These are phyloP conservation scores for Alternaria rosae DNA, from an alignment of 2,329 filamentous ascomycete genomes.

Conservation along the genomic window DNA sequence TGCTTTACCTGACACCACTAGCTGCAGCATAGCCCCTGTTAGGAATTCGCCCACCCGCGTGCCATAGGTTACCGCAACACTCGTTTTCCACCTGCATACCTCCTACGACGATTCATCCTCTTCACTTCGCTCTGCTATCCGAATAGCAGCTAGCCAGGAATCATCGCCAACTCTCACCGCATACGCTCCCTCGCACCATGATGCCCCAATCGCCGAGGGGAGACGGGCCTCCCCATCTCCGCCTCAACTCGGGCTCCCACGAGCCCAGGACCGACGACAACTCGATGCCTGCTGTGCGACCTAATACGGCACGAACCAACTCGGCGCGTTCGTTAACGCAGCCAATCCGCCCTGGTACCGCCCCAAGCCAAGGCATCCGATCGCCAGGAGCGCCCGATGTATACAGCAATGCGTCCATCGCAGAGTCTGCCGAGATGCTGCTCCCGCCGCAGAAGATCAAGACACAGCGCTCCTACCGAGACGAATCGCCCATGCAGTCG, in stretches of 20 bases:
- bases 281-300: conserved; percentile 37
- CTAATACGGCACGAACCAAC: conserved; percentile 50
- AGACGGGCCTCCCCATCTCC: conserved; percentile 64
- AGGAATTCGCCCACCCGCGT: conserved; percentile 34
- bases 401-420: conserved; percentile 45
- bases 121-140: conserved; percentile 26
- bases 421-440: conserved; percentile 59
- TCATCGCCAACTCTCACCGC: conserved; percentile 31
- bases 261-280: conserved; percentile 57
- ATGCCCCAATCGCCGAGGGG: conserved; percentile 43
- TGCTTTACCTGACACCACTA: conserved; percentile 37
- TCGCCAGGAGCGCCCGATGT: conserved; percentile 39
- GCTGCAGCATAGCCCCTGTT: conserved; percentile 22
- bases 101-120: conserved; percentile 4
- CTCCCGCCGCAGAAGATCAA: conserved; percentile 59
- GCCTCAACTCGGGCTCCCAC: conserved; percentile 67
- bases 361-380: conserved; percentile 36
- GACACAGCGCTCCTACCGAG: conserved; percentile 59
- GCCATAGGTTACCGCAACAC: conserved; percentile 41
- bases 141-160: conserved; percentile 24
- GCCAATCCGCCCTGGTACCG: conserved; percentile 47
- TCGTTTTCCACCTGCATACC: conserved; percentile 23
- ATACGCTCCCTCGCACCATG: conserved; percentile 43
- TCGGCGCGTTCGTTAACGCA: conserved; percentile 57
- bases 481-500: conserved; percentile 59